Base-by-base conservation (phyloP, 2,329 filamentous ascomycete genomes). In the Sarocladium kiliense region DNA sequence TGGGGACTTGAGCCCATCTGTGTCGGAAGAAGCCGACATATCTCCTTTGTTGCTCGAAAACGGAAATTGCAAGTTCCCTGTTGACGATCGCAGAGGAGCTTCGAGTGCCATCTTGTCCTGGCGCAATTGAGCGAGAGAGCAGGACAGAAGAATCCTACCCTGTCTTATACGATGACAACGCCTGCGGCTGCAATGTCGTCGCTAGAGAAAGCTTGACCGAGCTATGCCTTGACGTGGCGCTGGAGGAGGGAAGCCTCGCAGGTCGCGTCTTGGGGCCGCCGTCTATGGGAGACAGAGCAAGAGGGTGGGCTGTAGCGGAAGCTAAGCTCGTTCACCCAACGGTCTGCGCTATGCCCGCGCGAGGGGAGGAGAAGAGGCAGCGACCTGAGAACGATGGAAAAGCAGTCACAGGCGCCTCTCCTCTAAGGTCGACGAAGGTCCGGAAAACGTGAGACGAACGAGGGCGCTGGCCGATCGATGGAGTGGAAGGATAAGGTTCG, bases 71-170 rank as follows among this genome's bases (percentile, higher is more conserved):
- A 71, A 49, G 58, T 63, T 81, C 66, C 78, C 81, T 57, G 80
- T 80, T 58, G 85, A 87, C 58, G 82, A 80, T 64, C 83, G 75
- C 63, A 88, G 68, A 58, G 84, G 83, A 65, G 77, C 82, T 71
- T 73, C 64, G 60, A 74, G 64, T 61, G 71, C 66, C 70, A 73
- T 68, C 58, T 58, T 60, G 55, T 5, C 47, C 25, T 25, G 44
- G 25, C 44, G 26, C 23, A 19, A 30, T 49, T 27, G 44, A 32
- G 16, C 44, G 18, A 44, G 6, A 21, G 19, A 21, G 18, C 39
- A 14, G 14, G 39, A 44, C 39, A 14, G 16, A 10, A 39, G 36
- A 5, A 16, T 7, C 19, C 41, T 6, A 18, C 16, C 23, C 41
- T 45, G 25, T 21, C 21, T 45, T 49, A 23, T 14, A 49, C 14